These are phyloP conservation scores for Xylaria sp. DNA, from an alignment of 2,329 filamentous ascomycete species.

Conservation along the genomic window DNA sequence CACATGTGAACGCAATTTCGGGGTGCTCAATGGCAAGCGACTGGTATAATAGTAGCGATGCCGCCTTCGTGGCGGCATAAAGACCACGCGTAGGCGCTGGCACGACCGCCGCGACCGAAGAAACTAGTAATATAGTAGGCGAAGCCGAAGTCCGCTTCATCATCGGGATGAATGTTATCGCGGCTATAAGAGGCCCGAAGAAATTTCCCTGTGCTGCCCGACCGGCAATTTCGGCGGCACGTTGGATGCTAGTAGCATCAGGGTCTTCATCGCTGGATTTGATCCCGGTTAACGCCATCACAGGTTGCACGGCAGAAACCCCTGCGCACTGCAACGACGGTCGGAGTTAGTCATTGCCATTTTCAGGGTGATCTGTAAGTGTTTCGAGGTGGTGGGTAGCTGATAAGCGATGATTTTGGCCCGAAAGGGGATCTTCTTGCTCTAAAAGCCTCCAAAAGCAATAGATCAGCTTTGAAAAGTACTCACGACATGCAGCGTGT, in stretches of 20 bases:
- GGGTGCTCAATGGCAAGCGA: slow-evolving; percentile 44
- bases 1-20: slow-evolving; percentile 39
- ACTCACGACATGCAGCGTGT: slow-evolving; percentile 41
- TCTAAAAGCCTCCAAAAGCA: too few relatives aligned
- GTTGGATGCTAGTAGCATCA: slow-evolving; percentile 30
- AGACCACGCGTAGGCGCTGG: slow-evolving; percentile 44
- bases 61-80: slow-evolving; percentile 44
- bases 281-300: slow-evolving; percentile 39
- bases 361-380: too few relatives aligned
- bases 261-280: slow-evolving; percentile 27
- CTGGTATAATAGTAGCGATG: slow-evolving; percentile 42
- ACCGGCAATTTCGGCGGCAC: slow-evolving; percentile 32
- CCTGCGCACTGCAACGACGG: too few relatives aligned
- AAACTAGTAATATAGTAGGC: slow-evolving; percentile 39
- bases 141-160: slow-evolving; percentile 39
- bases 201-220: slow-evolving; percentile 41
- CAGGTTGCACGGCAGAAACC: slow-evolving; percentile 43
- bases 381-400: too few relatives aligned
- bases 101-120: slow-evolving; percentile 40
- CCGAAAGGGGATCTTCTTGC: too few relatives aligned
- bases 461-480: too few relatives aligned
- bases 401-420: too few relatives aligned
- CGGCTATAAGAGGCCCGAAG: slow-evolving; percentile 40
- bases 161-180: slow-evolving; percentile 41
- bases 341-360: too few relatives aligned